Base-by-base conservation (phyloP, 192 early-diverging fungal species). In the Coemansia aciculifera region DNA sequence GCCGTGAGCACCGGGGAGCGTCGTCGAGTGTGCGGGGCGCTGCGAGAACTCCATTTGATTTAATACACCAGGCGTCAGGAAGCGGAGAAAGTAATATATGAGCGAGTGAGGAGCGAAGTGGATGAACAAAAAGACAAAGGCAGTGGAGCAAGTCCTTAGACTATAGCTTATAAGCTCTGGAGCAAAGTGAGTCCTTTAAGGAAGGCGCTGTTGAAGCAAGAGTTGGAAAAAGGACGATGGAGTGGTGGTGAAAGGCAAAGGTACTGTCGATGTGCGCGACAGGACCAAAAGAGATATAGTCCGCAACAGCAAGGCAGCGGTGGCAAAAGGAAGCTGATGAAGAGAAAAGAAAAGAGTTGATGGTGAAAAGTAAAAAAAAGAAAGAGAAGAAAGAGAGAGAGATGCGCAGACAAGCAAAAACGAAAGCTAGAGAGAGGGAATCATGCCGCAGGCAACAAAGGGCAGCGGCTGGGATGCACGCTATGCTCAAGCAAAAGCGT, bases 11-110 rank as follows among this genome's bases (percentile, higher is more conserved):
- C 63, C 57, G 23, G 72, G 42, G 66, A 68, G 62, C 6, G 51
- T 54, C n/a, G 69, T 34, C 21, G 63, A 42, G 49, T 74, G 78
- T 68, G 78, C 62, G 74, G 79, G 74, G 71, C 68, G 79, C 71
- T 81, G 79, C 10, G 74, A 81, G 63, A 81, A 81, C 67, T 81
- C 79, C 79, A 81, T 81, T 62, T 56, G 43, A 51, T 66, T 48
- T 57, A 32, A 40, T 46, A 43, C 15, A 54, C 42, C 34, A 56
- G 27, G 52, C 38, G 48, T 32, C 15, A n/a, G 49, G 48, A 48
- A 48, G 49, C 10, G 37, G 48, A 44, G 24, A 19, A 31, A 36
- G 23, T 42, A 66, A 66, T 66, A 66, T 31, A 56, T 11, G 49
- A 29, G n/a, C 19, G 44, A 24, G 51, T 5, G 64, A 51, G 34